Percentiles rank a stretch among this genome's conserved stretches.
phyloP scores from a whole-genome alignment of 768 basidiomycete genomes.

The Pholiota microspora region DNA sequence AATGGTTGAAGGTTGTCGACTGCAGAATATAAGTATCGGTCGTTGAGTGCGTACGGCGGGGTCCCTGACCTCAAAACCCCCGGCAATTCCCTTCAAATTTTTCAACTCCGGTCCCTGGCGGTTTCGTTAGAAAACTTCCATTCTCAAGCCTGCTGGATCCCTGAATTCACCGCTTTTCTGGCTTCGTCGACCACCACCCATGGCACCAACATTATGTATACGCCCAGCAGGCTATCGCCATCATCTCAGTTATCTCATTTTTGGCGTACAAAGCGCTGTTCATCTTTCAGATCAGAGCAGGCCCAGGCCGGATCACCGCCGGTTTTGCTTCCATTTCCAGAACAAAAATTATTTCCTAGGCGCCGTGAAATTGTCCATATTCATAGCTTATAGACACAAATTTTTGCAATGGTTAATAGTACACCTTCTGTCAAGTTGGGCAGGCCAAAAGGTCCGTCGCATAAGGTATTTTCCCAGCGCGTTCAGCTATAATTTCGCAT shows the following conservation, averaged over 20 bases:
- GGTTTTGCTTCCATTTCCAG: conserved; percentile 3
- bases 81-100: conserved; percentile 50
- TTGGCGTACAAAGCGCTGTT: neutral
- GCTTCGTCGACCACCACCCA: neutral
- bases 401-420: neutral
- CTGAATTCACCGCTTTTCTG: conserved; percentile 2
- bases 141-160: conserved; percentile 7
- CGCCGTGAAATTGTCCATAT: neutral
- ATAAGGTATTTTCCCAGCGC: conserved; percentile 5
- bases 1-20: conserved; percentile 29
- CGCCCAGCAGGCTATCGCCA: neutral
- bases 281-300: neutral
- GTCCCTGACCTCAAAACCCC: conserved; percentile 42
- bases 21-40: conserved; percentile 45
- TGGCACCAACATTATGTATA: neutral
- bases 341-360: neutral
- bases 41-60: conserved; percentile 37
- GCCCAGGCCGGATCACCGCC: neutral
- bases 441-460: neutral
- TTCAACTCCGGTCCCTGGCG: conserved; percentile 44
- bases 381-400: neutral
- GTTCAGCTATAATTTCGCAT: conserved; percentile 8
- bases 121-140: conserved; percentile 19
- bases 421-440: neutral
- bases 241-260: neutral